Evolutionary conservation across 2,329 filamentous ascomycete species (phyloP), one percentile per base, ranked within the genome.

Genomic region (Fusarium siculi): DNA sequence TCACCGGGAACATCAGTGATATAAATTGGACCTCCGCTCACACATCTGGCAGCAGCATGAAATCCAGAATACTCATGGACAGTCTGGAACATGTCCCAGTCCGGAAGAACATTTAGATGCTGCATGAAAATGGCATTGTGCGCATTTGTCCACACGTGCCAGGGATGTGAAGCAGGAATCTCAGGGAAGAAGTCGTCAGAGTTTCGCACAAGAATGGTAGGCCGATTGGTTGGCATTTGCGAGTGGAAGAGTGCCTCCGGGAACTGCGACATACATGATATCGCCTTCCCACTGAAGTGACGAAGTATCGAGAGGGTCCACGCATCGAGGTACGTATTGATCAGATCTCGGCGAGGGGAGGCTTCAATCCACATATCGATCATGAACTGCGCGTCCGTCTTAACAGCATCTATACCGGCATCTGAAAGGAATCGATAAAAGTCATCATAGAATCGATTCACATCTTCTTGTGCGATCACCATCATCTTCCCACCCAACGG

Each of bases 131-230:
- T 86, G 37, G 90, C 87, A 80, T 97, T 98, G 82, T 98, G 93
- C 0, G 96, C 96, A 79, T 98, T 99, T 72, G 92, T 90, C 86
- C 97, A 99, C 40, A 98, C 88, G 81, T 99, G 96, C 96, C 96
- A 99, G 0, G 95, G 90, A 70, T 99, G 96, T 11, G 93, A 94
- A 1, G 90, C 88, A 1, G 92, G 89, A 8, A 95, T 88, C 49
- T 95, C 90, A 0, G 96, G 96, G 81, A 97, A 98, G 86, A 95
- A 99, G 82, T 98, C 93, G 72, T 92, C 95, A 2, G 93, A 97
- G 82, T 97, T 98, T 52, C 96, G 92, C 23, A 95, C 88, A 1
- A 95, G 85, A 30, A 97, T 87, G 1, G 90, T 86, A 0, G 93
- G 93, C 55, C 91, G 90, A 79, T 92, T 93, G n/a, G 86, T 89